Evolutionary conservation across 2,329 filamentous ascomycete genomes (phyloP).

Genomic region (Aspergillus ruber): DNA sequence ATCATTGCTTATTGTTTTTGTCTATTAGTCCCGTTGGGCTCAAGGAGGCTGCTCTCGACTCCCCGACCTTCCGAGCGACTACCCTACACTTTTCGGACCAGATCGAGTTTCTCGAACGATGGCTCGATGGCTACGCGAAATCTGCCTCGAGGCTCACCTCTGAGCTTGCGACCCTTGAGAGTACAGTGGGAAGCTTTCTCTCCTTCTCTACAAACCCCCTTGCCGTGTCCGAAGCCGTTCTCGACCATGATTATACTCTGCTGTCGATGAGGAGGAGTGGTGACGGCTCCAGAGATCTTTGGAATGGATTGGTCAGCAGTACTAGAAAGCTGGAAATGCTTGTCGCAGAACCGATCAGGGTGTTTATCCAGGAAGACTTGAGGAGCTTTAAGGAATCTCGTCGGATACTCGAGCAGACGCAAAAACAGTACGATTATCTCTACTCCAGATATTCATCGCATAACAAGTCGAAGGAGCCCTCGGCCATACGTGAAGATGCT

Average conservation of each 20-base stretch:
- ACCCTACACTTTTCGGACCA: slow-evolving; percentile 84
- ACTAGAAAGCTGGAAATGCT: slow-evolving; percentile 71
- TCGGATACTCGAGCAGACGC: slow-evolving; percentile 66
- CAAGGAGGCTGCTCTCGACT: slow-evolving; percentile 93
- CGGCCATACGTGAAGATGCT: slow-evolving; percentile 83
- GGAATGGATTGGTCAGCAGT: slow-evolving; percentile 66
- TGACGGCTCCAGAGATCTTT: slow-evolving; percentile 82
- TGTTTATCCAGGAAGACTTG: slow-evolving; percentile 72
- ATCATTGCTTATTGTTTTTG: slow-evolving; percentile 7
- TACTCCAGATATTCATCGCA: slow-evolving; percentile 77
- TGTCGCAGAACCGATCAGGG: slow-evolving; percentile 73
- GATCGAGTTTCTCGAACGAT: slow-evolving; percentile 82
- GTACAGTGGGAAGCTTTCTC: slow-evolving; percentile 70
- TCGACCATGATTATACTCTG: slow-evolving; percentile 93
- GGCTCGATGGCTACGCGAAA: slow-evolving; percentile 70
- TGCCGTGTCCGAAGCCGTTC: slow-evolving; percentile 69
- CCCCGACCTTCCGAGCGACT: slow-evolving; percentile 86
- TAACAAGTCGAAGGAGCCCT: slow-evolving; percentile 89
- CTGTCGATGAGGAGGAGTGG: slow-evolving; percentile 77
- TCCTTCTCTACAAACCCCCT: slow-evolving; percentile 66
- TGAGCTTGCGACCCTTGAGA: slow-evolving; percentile 69
- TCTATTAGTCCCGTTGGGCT: slow-evolving; percentile 66
- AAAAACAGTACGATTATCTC: slow-evolving; percentile 76
- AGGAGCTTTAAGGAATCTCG: slow-evolving; percentile 80
- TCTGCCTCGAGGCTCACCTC: slow-evolving; percentile 55